Evolutionary conservation across 2,329 filamentous ascomycete species (phyloP).

Genomic region (Aquanectria penicillioides): DNA sequence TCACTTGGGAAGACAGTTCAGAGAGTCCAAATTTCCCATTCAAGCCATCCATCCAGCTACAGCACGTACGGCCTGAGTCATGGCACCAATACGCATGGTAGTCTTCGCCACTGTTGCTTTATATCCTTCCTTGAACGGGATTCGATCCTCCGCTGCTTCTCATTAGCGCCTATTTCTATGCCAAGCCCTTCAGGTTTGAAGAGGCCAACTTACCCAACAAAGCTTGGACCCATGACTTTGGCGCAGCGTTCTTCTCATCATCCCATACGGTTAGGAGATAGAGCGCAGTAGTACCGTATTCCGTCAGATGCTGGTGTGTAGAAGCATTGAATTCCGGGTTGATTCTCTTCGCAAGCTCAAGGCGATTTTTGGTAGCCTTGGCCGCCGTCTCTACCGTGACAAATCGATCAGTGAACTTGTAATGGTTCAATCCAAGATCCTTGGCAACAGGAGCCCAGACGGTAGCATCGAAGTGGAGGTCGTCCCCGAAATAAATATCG

Average conservation of each 20-base stretch:
- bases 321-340: conserved; percentile 39
- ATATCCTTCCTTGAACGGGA: not conserved
- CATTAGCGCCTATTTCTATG: not conserved
- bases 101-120: not conserved
- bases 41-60: not conserved
- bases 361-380: conserved; percentile 36
- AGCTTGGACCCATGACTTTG: not conserved
- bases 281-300: not conserved
- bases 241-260: not conserved
- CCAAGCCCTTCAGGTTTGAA: not conserved
- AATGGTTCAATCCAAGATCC: conserved; percentile 12
- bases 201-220: not conserved
- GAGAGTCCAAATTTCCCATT: not conserved
- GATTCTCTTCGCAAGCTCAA: conserved; percentile 34
- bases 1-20: not conserved
- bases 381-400: conserved; percentile 45
- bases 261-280: conserved; percentile 2
- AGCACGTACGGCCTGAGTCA: not conserved
- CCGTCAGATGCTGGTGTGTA: not conserved
- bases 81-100: not conserved
- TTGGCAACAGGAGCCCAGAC: conserved; percentile 38
- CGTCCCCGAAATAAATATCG: conserved; percentile 44
- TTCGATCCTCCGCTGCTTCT: not conserved
- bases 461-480: conserved; percentile 41
- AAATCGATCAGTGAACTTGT: conserved; percentile 29